Base-by-base conservation (phyloP, 441 rosid genomes). In the Populus hybrid region DNA sequence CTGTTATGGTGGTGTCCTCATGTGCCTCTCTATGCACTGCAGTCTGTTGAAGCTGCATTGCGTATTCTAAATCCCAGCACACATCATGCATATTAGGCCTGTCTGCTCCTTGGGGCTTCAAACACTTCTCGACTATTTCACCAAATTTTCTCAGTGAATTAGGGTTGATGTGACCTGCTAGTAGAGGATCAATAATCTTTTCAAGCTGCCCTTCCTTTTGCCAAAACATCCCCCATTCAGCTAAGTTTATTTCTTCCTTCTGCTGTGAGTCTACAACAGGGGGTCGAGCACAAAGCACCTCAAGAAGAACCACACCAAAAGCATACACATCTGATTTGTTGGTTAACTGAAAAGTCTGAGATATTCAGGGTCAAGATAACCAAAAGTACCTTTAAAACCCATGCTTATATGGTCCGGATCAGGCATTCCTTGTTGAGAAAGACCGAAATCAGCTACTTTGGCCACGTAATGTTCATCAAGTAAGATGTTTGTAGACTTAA, bases 51-150 rank as follows among this genome's bases (percentile, higher is more conserved):
- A 89, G 83, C 79, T 68, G 78, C 64, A 88, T 10, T 30, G 87
- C 83, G 24, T 86, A 88, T 72, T 87, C 86, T 76, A 88, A 74
- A 77, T 88, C 92, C 87, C 82, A 85, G 20, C 79, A 42, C 76
- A 90, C 88, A 79, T 87, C 87, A 9, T 26, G 68, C 92, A 90
- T 89, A n/a, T 70, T 72, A 18, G 92, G 90, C 72, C 91, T 86
- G 72, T 78, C 79, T 8, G 74, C 73, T 4, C 88, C 87, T 35
- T 73, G 42, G 8, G 67, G 82, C 32, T 36, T 82, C 79, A 88
- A 34, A 79, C 91, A 89, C 28, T 84, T 89, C 84, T 87, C 90
- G 0, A 70, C 85, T 1, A 82, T 81, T 16, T 85, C 88, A 50
- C 83, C 79, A 61, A 86, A 90, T 66, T 84, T 90, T 75, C 73